Evolutionary conservation across 2,329 filamentous ascomycete species (phyloP).

Genomic region (Ophidiomyces ophidiicola): DNA sequence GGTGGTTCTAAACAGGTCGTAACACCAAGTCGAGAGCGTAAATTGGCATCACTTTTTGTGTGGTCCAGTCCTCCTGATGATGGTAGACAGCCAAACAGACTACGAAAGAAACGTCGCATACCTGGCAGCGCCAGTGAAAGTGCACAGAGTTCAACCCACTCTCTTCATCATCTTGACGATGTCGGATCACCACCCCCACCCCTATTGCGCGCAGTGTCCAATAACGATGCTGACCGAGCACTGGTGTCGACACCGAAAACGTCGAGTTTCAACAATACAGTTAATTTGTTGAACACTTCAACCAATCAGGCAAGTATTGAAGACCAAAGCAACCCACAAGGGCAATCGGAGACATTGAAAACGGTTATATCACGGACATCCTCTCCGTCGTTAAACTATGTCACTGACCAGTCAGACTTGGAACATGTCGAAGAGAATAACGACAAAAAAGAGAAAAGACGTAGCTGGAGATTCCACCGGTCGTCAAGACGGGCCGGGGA

Average conservation of each 20-base stretch:
- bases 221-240: constrained; percentile 19
- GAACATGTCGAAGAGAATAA: constrained; percentile 49
- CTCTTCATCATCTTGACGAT: constrained; percentile 45
- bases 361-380: constrained; percentile 61
- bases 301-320: constrained; percentile 4
- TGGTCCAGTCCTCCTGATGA: constrained; percentile 53
- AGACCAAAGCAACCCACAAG: constrained; percentile 12
- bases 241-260: constrained; percentile 26
- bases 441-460: constrained; percentile 57
- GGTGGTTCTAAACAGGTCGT: constrained; percentile 22
- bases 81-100: constrained; percentile 68
- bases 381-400: constrained; percentile 56
- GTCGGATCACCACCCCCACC: constrained; percentile 18
- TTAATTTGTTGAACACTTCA: background rate
- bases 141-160: constrained; percentile 79
- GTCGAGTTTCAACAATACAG: background rate
- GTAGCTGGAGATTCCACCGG: constrained; percentile 58
- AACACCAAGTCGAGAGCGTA: constrained; percentile 52
- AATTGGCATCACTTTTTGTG: constrained; percentile 55
- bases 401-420: constrained; percentile 69
- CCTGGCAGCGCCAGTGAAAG: constrained; percentile 69
- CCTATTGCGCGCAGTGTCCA: constrained; percentile 20
- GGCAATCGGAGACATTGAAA: constrained; percentile 37
- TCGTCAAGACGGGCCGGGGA: constrained; percentile 45
- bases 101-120: constrained; percentile 70